Evolutionary conservation across 495 filamentous ascomycete species (phyloP).

Genomic region (Penicillium psychrofluorescens): DNA sequence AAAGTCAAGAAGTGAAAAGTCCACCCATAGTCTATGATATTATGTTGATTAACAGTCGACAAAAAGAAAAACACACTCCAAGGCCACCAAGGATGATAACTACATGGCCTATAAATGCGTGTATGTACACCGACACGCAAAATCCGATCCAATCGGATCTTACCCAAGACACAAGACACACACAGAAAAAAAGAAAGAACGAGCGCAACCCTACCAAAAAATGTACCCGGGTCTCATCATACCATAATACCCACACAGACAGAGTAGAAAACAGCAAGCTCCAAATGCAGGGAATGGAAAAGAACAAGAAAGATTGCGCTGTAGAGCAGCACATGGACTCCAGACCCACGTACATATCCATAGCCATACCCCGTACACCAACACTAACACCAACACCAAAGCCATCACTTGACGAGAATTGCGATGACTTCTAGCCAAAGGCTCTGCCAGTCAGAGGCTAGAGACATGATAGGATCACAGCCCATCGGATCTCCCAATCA

Average conservation of each 20-base stretch:
- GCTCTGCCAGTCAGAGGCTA: background rate
- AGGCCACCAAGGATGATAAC: background rate
- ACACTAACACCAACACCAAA: constrained; percentile 5
- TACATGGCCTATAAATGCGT: constrained; percentile 1
- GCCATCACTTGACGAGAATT: background rate
- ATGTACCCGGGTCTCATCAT: background rate
- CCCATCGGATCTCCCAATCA: constrained; percentile 4
- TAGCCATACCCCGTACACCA: constrained; percentile 9
- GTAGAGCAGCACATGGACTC: too few relatives aligned
- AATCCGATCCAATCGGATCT: background rate
- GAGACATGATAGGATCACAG: constrained; percentile 6
- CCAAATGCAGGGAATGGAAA: background rate
- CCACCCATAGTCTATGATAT: too few relatives aligned
- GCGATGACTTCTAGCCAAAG: too few relatives aligned
- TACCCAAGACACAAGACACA: background rate
- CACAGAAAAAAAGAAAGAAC: background rate
- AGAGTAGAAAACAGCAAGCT: background rate
- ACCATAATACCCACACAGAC: too few relatives aligned
- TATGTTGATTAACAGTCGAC: background rate
- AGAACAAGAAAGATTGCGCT: background rate
- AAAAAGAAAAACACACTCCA: background rate
- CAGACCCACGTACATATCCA: too few relatives aligned
- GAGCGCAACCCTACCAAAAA: background rate
- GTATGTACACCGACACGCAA: constrained; percentile 9
- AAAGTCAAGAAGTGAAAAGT: too few relatives aligned